Evolutionary conservation across 148 eudicot genomes (phyloP).

Genomic region (Spergularia bocconei): DNA sequence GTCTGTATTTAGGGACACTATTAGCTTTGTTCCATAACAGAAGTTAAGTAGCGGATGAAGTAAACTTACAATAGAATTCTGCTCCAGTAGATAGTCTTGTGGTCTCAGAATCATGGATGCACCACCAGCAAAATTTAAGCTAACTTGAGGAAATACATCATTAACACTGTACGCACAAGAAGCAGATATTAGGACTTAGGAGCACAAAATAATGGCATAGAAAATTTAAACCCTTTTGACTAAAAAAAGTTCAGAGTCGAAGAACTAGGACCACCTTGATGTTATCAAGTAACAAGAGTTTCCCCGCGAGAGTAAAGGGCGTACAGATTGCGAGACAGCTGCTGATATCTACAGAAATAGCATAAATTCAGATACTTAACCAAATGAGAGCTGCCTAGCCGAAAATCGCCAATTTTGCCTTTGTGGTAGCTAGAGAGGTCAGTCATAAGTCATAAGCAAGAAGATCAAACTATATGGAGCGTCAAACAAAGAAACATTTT

Average conservation of each 20-base stretch:
- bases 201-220: background rate
- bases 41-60: background rate
- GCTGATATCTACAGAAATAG: slow-evolving; percentile 44
- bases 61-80: slow-evolving; percentile 68
- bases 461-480: background rate
- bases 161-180: slow-evolving; percentile 46
- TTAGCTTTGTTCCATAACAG: background rate
- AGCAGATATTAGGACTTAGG: background rate
- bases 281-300: slow-evolving; percentile 65
- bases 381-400: background rate
- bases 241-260: background rate
- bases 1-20: background rate
- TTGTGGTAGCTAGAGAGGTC: too few relatives aligned
- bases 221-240: background rate
- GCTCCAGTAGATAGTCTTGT: slow-evolving; percentile 75
- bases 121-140: slow-evolving; percentile 73
- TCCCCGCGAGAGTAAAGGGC: slow-evolving; percentile 62
- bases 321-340: slow-evolving; percentile 58
- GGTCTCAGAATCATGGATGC: slow-evolving; percentile 76
- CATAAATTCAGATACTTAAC: background rate
- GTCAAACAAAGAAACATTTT: background rate
- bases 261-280: slow-evolving; percentile 53
- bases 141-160: slow-evolving; percentile 63
- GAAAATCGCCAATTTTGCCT: too few relatives aligned
- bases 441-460: too few relatives aligned